These are phyloP conservation scores for Aspergillus incahuasiensis DNA, from an alignment of 495 filamentous ascomycete genomes.

Conservation along the genomic window DNA sequence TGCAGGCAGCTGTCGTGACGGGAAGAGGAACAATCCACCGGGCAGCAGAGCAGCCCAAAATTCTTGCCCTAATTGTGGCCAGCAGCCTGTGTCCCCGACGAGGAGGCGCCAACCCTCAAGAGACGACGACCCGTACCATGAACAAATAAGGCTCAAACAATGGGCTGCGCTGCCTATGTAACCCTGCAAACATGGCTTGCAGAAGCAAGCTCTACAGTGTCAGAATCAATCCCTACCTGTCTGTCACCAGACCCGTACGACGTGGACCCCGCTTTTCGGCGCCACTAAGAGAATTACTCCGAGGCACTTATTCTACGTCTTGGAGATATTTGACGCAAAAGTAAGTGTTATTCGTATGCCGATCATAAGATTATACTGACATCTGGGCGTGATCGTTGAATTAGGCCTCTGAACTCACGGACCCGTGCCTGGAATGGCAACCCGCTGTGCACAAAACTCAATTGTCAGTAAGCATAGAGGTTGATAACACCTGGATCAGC, in stretches of 20 bases:
- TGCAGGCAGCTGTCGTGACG: background rate
- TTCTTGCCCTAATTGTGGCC: background rate
- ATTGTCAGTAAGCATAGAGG: constrained; percentile 12
- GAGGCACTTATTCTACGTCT: background rate
- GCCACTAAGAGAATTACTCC: background rate
- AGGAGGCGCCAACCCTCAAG: background rate
- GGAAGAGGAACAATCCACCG: background rate
- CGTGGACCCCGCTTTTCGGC: background rate
- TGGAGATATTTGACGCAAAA: background rate
- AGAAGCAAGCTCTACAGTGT: background rate
- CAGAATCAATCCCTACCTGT: background rate
- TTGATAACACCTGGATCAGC: constrained; percentile 20
- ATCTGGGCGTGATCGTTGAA: background rate
- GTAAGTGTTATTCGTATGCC: background rate
- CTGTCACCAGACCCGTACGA: background rate
- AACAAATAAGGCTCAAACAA: background rate
- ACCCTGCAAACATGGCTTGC: background rate
- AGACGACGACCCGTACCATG: background rate
- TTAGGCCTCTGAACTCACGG: too few relatives aligned
- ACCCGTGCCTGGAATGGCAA: background rate
- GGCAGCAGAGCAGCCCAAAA: background rate
- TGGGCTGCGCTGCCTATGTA: background rate
- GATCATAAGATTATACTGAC: background rate
- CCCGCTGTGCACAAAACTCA: background rate
- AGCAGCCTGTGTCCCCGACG: background rate